Base-by-base conservation (phyloP, 108 stramenopile genomes). In the Skeletonema potamos region DNA sequence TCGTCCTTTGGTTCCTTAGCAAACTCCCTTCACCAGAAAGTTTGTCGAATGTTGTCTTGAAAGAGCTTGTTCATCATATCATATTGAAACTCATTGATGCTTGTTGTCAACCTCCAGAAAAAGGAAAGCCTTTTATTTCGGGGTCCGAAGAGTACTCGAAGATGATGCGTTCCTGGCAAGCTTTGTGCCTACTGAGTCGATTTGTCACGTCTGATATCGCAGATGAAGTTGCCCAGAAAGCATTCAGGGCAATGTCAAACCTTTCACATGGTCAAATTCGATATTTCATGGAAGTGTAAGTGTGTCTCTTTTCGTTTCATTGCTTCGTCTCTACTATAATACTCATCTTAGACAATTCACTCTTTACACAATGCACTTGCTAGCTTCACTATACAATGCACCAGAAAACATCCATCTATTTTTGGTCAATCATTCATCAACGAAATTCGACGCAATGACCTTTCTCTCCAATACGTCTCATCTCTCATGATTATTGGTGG, bases 401-500 rank as follows among this genome's bases (percentile, higher is more conserved):
- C 85, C 11, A 75, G 81, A 37, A 73, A 54, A 12, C 84, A 89
- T 68, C 84, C 87, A 8, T 27, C 60, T 1, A 55, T 87, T 27
- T 95, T 95, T 72, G 83, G 84, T 6, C 57, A 64, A 41, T 58
- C 58, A 6, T 85, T 86, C 51, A 66, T 88, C 26, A 41, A 64
- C 26, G 86, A 91, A 62, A 83, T 95, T 37, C 70, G 64, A n/a
- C 80, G 87, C 11, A 76, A 68, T 2, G 86, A 92, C 65, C 59
- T 91, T 13, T 74, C 88, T 3, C 71, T 87, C 44, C 91, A 91
- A 51, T 85, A 91, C 59, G 76, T 95, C 1, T 83, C 93, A 43
- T 89, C 90, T 41, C 64, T 80, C 26, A 91, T 92, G 91, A 85
- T 95, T 24, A 70, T 95, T 54, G 90, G 79, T 12, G 93, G 93